Conservation (phyloP, 2,329 filamentous ascomycete species). For the Colletotrichum chlorophyti region DNA sequence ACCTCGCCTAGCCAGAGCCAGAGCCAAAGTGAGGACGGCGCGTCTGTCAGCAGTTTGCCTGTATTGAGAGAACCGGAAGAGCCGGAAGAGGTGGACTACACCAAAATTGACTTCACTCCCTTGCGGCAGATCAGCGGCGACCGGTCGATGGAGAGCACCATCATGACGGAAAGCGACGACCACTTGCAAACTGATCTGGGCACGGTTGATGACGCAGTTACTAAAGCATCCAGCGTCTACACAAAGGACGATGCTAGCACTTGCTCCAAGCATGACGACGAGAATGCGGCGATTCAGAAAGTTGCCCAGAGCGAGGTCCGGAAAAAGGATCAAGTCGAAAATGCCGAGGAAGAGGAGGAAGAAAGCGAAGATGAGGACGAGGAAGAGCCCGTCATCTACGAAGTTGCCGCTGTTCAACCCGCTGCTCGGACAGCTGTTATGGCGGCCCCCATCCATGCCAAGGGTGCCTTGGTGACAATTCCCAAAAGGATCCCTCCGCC, state of each 20-base stretch:
- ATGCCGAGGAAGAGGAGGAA: slow-evolving; percentile 51
- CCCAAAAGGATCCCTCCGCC: slow-evolving; percentile 80
- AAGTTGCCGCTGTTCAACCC: slow-evolving; percentile 66
- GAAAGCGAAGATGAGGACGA: slow-evolving; percentile 59
- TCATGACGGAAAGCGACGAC: slow-evolving; percentile 28
- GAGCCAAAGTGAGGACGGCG: slow-evolving; percentile 61
- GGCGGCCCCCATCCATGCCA: slow-evolving; percentile 70
- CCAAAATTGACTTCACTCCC: slow-evolving; percentile 61
- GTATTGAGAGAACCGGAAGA: slow-evolving; percentile 52
- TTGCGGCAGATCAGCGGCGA: slow-evolving; percentile 53
- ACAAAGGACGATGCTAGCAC: slow-evolving; percentile 29
- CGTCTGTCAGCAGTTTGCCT: slow-evolving; percentile 48
- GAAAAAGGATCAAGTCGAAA: slow-evolving; percentile 40
- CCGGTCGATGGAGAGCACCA: slow-evolving; percentile 41
- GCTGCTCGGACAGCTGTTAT: slow-evolving; percentile 62
- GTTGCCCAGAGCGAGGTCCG: too few relatives aligned
- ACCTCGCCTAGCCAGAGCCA: slow-evolving; percentile 62
- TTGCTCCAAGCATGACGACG: slow-evolving; percentile 3
- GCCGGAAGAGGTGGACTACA: slow-evolving; percentile 65
- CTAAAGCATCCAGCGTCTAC: slow-evolving; percentile 36
- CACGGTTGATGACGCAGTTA: slow-evolving; percentile 34
- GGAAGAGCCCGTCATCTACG: slow-evolving; percentile 73
- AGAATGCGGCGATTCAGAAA: too few relatives aligned
- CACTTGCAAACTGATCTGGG: slow-evolving; percentile 32
- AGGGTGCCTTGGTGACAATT: slow-evolving; percentile 84